Evolutionary conservation across 2,329 filamentous ascomycete genomes (phyloP).

Genomic region (Pyrenochaeta sp.): DNA sequence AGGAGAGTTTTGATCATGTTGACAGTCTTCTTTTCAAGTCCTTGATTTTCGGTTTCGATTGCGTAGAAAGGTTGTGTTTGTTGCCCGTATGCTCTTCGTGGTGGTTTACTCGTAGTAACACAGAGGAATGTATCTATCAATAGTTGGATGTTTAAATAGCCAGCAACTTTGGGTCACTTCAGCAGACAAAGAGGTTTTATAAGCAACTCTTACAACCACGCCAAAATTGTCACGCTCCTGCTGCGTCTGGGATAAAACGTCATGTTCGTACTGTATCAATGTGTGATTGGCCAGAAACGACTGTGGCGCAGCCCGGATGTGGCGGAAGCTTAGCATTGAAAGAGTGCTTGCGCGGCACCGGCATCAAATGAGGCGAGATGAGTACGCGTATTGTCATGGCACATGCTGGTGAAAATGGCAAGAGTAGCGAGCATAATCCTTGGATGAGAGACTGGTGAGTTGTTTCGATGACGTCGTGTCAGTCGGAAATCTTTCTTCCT

Average conservation of each 20-base stretch:
- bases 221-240: background rate
- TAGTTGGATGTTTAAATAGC: background rate
- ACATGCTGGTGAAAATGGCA: no score
- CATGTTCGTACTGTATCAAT: background rate
- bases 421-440: no score
- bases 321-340: background rate
- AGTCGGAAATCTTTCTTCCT: no score
- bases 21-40: background rate
- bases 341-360: background rate
- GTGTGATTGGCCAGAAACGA: background rate
- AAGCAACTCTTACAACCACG: background rate
- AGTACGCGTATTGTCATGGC: no score
- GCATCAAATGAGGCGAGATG: no score
- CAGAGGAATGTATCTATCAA: background rate
- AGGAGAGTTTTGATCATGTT: conserved; percentile 46
- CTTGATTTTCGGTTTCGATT: no score
- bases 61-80: no score
- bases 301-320: background rate
- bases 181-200: background rate
- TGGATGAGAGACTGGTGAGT: no score
- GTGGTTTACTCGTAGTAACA: background rate
- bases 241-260: background rate
- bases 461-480: no score
- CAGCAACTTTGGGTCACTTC: background rate
- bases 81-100: no score